Conservation (phyloP, 2,329 filamentous ascomycete genomes). For the Sclerotiophoma versabilis region DNA sequence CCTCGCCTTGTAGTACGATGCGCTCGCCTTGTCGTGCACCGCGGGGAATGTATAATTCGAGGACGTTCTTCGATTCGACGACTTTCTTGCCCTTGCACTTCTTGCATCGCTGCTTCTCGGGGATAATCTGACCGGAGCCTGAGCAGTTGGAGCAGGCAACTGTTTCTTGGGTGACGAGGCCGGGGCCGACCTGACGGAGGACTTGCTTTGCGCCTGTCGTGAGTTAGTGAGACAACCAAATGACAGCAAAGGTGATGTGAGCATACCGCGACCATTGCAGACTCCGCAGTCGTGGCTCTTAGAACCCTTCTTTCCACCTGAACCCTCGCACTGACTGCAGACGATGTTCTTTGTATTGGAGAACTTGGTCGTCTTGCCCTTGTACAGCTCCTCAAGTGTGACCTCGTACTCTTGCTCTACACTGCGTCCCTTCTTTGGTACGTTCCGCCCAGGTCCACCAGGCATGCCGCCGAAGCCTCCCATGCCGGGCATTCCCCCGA, state of each 20-base stretch:
- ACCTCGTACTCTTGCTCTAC: constrained; percentile 94
- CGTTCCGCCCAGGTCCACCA: constrained; percentile 55
- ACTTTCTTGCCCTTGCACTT: constrained; percentile 96
- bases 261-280: constrained; percentile 77
- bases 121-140: constrained; percentile 84
- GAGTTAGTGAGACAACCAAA: constrained; percentile 24
- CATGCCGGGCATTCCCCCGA: constrained; percentile 72
- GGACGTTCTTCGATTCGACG: constrained; percentile 85
- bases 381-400: constrained; percentile 93
- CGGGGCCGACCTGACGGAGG: constrained; percentile 83
- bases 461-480: constrained; percentile 59
- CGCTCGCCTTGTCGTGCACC: constrained; percentile 81
- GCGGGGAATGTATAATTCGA: constrained; percentile 94
- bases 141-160: constrained; percentile 83
- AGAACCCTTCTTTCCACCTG: constrained; percentile 89
- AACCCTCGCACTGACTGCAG: constrained; percentile 85
- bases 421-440: constrained; percentile 74
- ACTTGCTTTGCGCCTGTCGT: constrained; percentile 70
- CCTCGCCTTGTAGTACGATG: constrained; percentile 90
- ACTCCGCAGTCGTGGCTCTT: constrained; percentile 82
- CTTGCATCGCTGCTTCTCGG: constrained; percentile 97
- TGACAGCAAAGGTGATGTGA: not conserved
- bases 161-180: constrained; percentile 80
- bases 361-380: constrained; percentile 98
- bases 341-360: constrained; percentile 93